Conservation (phyloP, 257 asterid genomes). For the Ophiorrhiza pumila region DNA sequence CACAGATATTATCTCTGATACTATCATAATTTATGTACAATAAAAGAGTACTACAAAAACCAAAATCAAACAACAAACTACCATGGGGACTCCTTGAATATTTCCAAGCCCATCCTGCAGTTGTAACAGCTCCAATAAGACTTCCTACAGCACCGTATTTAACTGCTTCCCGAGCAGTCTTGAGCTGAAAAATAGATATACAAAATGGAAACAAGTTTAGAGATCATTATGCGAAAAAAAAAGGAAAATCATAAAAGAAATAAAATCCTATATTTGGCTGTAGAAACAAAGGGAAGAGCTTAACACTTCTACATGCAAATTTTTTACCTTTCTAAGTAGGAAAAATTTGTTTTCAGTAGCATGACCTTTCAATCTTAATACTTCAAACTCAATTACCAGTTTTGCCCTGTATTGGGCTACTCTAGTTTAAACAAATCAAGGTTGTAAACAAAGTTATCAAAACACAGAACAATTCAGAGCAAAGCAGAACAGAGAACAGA, state of each 20-base stretch:
- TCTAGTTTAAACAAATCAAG: not conserved
- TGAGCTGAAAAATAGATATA: slow-evolving; percentile 51
- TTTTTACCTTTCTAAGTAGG: not conserved
- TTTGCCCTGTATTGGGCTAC: not conserved
- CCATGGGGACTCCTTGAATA: slow-evolving; percentile 94
- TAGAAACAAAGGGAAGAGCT: not conserved
- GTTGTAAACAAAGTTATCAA: not conserved
- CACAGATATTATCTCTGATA: not conserved
- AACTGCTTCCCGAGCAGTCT: slow-evolving; percentile 70
- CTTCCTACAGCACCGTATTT: slow-evolving; percentile 68
- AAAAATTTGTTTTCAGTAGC: not conserved
- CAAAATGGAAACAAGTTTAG: not conserved
- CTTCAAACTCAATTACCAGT: not conserved
- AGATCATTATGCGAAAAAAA: not conserved
- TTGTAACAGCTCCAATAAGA: slow-evolving; percentile 64
- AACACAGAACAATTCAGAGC: not conserved
- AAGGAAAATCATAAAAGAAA: not conserved
- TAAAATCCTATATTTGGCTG: not conserved
- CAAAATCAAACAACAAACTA: slow-evolving; percentile 22
- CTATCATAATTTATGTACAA: not conserved
- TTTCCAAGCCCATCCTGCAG: slow-evolving; percentile 71
- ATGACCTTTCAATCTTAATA: not conserved
- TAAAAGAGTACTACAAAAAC: not conserved
- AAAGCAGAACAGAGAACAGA: no score
- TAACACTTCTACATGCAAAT: not conserved